These are phyloP conservation scores for Mycena rebaudengoi DNA, from an alignment of 768 basidiomycete genomes.

Conservation along the genomic window DNA sequence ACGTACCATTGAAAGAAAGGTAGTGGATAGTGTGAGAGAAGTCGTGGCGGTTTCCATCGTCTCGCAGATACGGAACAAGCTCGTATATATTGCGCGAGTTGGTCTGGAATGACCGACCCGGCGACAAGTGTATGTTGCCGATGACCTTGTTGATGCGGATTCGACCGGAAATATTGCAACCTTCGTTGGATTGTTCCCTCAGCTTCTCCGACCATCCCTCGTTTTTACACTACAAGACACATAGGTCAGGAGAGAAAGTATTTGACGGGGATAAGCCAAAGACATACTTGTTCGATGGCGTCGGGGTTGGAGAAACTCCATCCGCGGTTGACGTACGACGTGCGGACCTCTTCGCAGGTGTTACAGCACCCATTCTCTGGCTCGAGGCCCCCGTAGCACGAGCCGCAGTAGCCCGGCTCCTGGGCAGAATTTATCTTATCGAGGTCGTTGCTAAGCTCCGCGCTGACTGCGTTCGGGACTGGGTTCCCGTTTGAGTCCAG, in stretches of 20 bases:
- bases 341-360: slow-evolving; percentile 93
- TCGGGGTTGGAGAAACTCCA: slow-evolving; percentile 97
- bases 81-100: slow-evolving; percentile 83
- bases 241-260: not conserved
- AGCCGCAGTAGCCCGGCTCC: slow-evolving; percentile 83
- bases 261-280: not conserved
- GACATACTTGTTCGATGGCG: slow-evolving; percentile 86
- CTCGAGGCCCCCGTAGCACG: slow-evolving; percentile 89
- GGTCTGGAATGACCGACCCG: slow-evolving; percentile 94
- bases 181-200: slow-evolving; percentile 90
- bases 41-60: slow-evolving; percentile 89
- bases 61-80: slow-evolving; percentile 93
- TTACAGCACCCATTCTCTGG: slow-evolving; percentile 91
- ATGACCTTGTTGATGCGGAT: slow-evolving; percentile 97
- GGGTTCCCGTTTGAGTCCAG: slow-evolving; percentile 65
- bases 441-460: slow-evolving; percentile 85
- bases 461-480: slow-evolving; percentile 63
- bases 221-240: slow-evolving; percentile 72
- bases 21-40: slow-evolving; percentile 90
- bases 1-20: slow-evolving; percentile 74
- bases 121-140: slow-evolving; percentile 94
- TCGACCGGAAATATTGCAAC: slow-evolving; percentile 92
- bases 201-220: slow-evolving; percentile 97
- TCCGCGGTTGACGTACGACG: slow-evolving; percentile 88
- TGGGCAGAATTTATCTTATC: slow-evolving; percentile 77